Percentiles rank a stretch among this genome's conserved stretches.
Evolutionary conservation across 352 stramenopile species (phyloP).

Genomic region (Globisporangium okanoganense): DNA sequence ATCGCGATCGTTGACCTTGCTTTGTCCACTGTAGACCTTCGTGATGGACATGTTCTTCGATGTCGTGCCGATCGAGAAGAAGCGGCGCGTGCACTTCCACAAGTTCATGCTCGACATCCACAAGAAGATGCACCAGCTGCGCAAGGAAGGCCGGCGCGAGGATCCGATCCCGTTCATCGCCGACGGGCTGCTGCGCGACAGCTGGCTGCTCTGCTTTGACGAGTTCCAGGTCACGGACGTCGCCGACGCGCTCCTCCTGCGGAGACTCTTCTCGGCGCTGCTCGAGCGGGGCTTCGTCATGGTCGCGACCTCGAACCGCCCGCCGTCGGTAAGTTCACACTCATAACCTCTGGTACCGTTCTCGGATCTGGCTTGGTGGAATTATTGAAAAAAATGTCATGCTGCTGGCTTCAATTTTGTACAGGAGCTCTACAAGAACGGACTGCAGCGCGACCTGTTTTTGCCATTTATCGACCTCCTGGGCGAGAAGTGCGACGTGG

Average conservation of each 20-base stretch:
- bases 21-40: slow-evolving; percentile 71
- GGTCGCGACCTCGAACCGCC: slow-evolving; percentile 96
- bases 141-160: slow-evolving; percentile 78
- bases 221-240: slow-evolving; percentile 99
- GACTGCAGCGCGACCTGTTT: slow-evolving; percentile 95
- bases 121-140: slow-evolving; percentile 91
- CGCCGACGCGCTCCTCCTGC: slow-evolving; percentile 95
- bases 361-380: no score
- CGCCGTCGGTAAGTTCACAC: slow-evolving; percentile 39
- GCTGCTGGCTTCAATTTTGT: not conserved
- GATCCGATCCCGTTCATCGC: slow-evolving; percentile 85
- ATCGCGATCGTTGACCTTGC: not conserved
- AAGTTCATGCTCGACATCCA: slow-evolving; percentile 98
- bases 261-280: slow-evolving; percentile 91
- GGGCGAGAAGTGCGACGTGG: slow-evolving; percentile 79
- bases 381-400: not conserved
- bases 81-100: slow-evolving; percentile 96
- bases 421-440: slow-evolving; percentile 94
- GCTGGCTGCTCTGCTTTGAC: slow-evolving; percentile 96
- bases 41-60: slow-evolving; percentile 98
- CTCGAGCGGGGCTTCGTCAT: slow-evolving; percentile 91
- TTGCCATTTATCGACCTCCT: slow-evolving; percentile 95
- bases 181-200: slow-evolving; percentile 78
- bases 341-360: not conserved
- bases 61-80: slow-evolving; percentile 60